phyloP scores from a whole-genome alignment of 352 stramenopile genomes.

The Aphanomyces stellatus region DNA sequence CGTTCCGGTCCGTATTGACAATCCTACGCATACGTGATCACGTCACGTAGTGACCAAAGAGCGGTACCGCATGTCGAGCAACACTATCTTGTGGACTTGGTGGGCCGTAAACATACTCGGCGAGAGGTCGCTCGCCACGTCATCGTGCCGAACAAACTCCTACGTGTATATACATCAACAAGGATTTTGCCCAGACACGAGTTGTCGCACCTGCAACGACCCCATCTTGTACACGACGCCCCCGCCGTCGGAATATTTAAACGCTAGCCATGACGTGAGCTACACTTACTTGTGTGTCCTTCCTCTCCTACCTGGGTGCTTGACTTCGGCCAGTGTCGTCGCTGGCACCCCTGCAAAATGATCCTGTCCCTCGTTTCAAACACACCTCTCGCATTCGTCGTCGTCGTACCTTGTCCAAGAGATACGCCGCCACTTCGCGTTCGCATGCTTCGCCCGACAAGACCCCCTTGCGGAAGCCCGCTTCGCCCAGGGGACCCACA shows the following conservation, averaged over 20 bases:
- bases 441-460: slow-evolving; percentile 94
- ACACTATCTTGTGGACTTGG: slow-evolving; percentile 98
- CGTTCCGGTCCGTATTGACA: slow-evolving; percentile 97
- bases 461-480: slow-evolving; percentile 85
- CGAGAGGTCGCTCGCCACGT: slow-evolving; percentile 91
- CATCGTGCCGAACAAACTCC: slow-evolving; percentile 92
- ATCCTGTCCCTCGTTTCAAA: slow-evolving; percentile 33
- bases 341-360: slow-evolving; percentile 77
- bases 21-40: slow-evolving; percentile 26
- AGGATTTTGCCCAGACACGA: not conserved
- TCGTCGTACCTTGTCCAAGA: slow-evolving; percentile 83
- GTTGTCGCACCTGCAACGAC: slow-evolving; percentile 76
- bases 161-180: too few species aligned
- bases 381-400: slow-evolving; percentile 24
- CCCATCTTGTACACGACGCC: slow-evolving; percentile 88
- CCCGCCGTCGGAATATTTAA: slow-evolving; percentile 53
- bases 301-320: slow-evolving; percentile 37
- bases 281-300: too few species aligned
- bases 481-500: slow-evolving; percentile 66
- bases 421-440: slow-evolving; percentile 95
- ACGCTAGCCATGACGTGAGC: slow-evolving; percentile 37
- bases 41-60: not conserved
- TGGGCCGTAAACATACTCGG: slow-evolving; percentile 81
- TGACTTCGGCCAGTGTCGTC: slow-evolving; percentile 68
- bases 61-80: slow-evolving; percentile 92